Percentiles rank a stretch among this genome's conserved stretches.
Conservation (phyloP, 2,329 filamentous ascomycete genomes). For the Exutisphaerella laricina region DNA sequence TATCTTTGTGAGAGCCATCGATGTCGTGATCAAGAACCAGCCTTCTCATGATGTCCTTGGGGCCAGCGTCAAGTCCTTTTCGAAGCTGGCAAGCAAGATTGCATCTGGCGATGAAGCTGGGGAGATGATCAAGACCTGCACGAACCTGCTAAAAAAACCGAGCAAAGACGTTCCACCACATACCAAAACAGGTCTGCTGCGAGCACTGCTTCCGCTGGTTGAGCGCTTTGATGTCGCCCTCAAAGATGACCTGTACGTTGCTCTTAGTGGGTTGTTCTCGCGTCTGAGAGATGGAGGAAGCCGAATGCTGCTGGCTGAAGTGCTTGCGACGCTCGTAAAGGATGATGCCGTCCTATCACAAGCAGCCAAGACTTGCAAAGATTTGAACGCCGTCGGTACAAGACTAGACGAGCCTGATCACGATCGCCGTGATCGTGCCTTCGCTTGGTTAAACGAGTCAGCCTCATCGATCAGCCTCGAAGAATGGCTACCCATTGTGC, state of each 20-base stretch:
- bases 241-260: slow-evolving; percentile 59
- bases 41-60: slow-evolving; percentile 70
- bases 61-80: slow-evolving; percentile 70
- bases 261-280: slow-evolving; percentile 75
- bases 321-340: slow-evolving; percentile 64
- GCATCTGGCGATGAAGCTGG: slow-evolving; percentile 62
- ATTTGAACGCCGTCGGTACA: slow-evolving; percentile 72
- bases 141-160: slow-evolving; percentile 79
- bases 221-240: slow-evolving; percentile 17
- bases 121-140: slow-evolving; percentile 73
- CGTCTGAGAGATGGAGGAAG: slow-evolving; percentile 82
- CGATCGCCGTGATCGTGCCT: slow-evolving; percentile 71
- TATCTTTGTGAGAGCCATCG: slow-evolving; percentile 53
- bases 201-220: slow-evolving; percentile 70
- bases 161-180: slow-evolving; percentile 73
- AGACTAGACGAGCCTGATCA: slow-evolving; percentile 85
- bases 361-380: slow-evolving; percentile 64
- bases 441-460: slow-evolving; percentile 62
- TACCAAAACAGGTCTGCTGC: slow-evolving; percentile 73
- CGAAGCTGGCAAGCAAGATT: slow-evolving; percentile 68
- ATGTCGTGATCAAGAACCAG: slow-evolving; percentile 50
- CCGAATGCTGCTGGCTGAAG: slow-evolving; percentile 65
- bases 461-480: slow-evolving; percentile 58
- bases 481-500: slow-evolving; percentile 82
- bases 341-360: slow-evolving; percentile 56